Percentiles rank a stretch among this genome's conserved stretches.
These are phyloP conservation scores for Amanita rimosa DNA, from an alignment of 768 basidiomycete genomes.

Conservation along the genomic window DNA sequence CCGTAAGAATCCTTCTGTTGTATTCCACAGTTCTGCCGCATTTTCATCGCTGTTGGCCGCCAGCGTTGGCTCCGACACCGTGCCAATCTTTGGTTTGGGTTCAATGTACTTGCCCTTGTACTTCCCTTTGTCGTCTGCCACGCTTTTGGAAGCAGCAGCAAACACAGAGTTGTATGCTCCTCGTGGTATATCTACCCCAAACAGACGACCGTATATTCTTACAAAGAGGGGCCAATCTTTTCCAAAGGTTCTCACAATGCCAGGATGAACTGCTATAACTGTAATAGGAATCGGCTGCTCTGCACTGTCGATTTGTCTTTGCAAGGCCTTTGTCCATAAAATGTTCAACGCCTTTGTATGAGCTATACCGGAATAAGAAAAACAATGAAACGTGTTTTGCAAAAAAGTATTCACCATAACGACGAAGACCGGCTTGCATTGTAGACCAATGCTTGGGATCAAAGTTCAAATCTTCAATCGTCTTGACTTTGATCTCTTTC, in stretches of 20 bases:
- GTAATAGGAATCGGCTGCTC: constrained; percentile 20
- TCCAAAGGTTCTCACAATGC: constrained; percentile 21
- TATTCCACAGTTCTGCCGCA: constrained; percentile 27
- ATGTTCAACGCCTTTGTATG: constrained; percentile 40
- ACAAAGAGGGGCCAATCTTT: constrained; percentile 7
- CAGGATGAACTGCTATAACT: constrained; percentile 30
- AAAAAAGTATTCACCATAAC: constrained; percentile 20
- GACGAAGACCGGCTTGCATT: constrained; percentile 11
- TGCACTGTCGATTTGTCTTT: constrained; percentile 28
- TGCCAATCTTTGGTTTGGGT: constrained; percentile 16
- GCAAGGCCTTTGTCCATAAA: constrained; percentile 38
- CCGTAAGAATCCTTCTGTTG: constrained; percentile 21
- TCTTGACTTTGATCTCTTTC: constrained; percentile 15
- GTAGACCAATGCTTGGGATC: constrained; percentile 15
- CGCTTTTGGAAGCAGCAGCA: constrained; percentile 25
- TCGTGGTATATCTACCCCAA: constrained; percentile 13
- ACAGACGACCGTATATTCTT: constrained; percentile 5
- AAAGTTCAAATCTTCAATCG: constrained; percentile 23
- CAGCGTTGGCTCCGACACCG: constrained; percentile 15
- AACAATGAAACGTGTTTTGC: not conserved
- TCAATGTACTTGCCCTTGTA: constrained; percentile 27
- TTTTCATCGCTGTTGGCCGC: constrained; percentile 20
- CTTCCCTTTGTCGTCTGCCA: constrained; percentile 17
- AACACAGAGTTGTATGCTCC: constrained; percentile 27
- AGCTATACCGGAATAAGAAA: constrained; percentile 17